Percentiles rank a stretch among this genome's conserved stretches.
Evolutionary conservation across 495 filamentous ascomycete species (phyloP).

Genomic region (Clohesyomyces aquaticus): DNA sequence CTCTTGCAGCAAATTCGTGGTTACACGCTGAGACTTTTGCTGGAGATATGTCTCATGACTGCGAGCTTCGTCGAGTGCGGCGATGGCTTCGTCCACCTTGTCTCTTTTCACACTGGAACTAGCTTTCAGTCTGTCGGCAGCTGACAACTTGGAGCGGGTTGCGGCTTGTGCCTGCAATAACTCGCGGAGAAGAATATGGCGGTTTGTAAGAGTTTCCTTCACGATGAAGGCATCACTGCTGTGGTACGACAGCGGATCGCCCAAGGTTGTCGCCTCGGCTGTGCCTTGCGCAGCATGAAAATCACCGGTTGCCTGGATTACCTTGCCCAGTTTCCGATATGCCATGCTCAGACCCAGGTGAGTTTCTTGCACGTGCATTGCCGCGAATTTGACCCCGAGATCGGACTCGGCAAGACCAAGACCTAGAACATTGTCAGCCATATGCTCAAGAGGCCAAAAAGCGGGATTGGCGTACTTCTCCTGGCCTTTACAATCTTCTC

Average conservation of each 20-base stretch:
- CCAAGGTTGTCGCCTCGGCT: slow-evolving; percentile 91
- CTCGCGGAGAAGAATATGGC: slow-evolving; percentile 96
- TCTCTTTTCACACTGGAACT: slow-evolving; percentile 82
- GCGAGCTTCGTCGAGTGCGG: slow-evolving; percentile 82
- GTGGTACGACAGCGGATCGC: slow-evolving; percentile 93
- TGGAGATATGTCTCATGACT: slow-evolving; percentile 75
- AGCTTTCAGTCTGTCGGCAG: slow-evolving; percentile 85
- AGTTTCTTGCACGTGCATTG: slow-evolving; percentile 84
- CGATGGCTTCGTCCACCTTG: slow-evolving; percentile 95
- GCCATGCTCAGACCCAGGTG: slow-evolving; percentile 85
- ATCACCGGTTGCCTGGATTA: slow-evolving; percentile 90
- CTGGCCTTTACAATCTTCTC: slow-evolving; percentile 91
- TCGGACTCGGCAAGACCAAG: slow-evolving; percentile 92
- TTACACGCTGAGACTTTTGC: slow-evolving; percentile 84
- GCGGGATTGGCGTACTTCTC: slow-evolving; percentile 64
- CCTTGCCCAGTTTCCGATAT: slow-evolving; percentile 92
- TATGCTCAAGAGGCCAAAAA: not conserved
- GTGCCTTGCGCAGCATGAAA: slow-evolving; percentile 98
- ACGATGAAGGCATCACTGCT: slow-evolving; percentile 96
- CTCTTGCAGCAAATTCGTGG: slow-evolving; percentile 83
- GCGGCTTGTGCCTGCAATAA: slow-evolving; percentile 82
- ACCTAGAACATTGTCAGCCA: slow-evolving; percentile 57
- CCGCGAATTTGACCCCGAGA: slow-evolving; percentile 83
- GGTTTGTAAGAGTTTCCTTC: slow-evolving; percentile 97
- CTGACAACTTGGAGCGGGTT: slow-evolving; percentile 75